These are phyloP conservation scores for Yamadazyma songkhlaensis DNA, from an alignment of 1,139 yeast species.

Conservation along the genomic window DNA sequence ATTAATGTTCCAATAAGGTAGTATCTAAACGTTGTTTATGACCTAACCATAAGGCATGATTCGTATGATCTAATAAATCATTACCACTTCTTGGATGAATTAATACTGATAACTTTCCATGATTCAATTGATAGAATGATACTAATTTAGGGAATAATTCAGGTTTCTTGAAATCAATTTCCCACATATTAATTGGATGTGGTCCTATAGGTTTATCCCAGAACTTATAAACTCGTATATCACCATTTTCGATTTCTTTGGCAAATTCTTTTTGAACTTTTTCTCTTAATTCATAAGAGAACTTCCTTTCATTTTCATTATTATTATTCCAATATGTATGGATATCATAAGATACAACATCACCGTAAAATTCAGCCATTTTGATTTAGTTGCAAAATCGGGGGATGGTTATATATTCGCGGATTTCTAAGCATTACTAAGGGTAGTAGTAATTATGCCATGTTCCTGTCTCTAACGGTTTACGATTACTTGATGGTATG, in stretches of 20 bases:
- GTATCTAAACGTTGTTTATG: conserved; percentile 23
- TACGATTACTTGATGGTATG: too few species aligned
- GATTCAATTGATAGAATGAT: conserved; percentile 47
- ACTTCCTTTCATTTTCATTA: conserved; percentile 28
- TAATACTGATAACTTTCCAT: conserved; percentile 49
- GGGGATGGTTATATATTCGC: background rate
- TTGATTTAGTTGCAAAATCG: background rate
- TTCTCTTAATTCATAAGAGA: conserved; percentile 40
- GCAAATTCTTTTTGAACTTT: conserved; percentile 43
- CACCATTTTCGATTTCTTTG: conserved; percentile 41
- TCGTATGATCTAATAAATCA: conserved; percentile 47
- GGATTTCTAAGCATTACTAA: too few species aligned
- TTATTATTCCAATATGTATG: conserved; percentile 54
- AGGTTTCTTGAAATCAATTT: conserved; percentile 35
- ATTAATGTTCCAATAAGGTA: too few species aligned
- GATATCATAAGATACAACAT: conserved; percentile 45
- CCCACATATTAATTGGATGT: conserved; percentile 50
- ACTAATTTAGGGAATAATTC: conserved; percentile 26
- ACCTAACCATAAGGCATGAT: conserved; percentile 55
- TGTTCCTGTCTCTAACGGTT: too few species aligned
- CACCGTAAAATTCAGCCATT: conserved; percentile 23
- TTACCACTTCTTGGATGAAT: conserved; percentile 53
- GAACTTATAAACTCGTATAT: conserved; percentile 42
- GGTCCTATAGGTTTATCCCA: conserved; percentile 58
- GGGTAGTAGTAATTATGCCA: too few species aligned